A percentile compares a stretch with the other conserved stretches of the same genome.
These are phyloP conservation scores for Agaricus bisporus DNA, from an alignment of 768 basidiomycete species.

Conservation along the genomic window DNA sequence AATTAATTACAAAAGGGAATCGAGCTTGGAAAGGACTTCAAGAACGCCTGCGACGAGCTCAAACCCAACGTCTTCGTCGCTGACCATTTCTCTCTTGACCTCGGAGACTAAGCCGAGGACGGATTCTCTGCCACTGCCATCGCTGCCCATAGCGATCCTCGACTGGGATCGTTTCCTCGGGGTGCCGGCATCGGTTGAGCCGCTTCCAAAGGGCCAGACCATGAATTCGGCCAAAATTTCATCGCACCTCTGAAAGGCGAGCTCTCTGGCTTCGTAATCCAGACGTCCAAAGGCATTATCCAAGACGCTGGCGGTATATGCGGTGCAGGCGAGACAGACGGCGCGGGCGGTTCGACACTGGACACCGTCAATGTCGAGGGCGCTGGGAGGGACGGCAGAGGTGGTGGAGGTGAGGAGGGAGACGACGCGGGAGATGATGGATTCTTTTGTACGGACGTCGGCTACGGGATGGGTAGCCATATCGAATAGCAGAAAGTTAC, in stretches of 20 bases:
- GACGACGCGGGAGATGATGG: constrained; percentile 70
- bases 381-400: constrained; percentile 66
- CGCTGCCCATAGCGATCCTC: constrained; percentile 45
- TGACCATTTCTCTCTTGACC: constrained; percentile 60
- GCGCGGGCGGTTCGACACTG: constrained; percentile 78
- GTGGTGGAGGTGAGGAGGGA: constrained; percentile 80
- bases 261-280: constrained; percentile 90
- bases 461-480: constrained; percentile 99
- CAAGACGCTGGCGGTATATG: constrained; percentile 91
- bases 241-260: constrained; percentile 88
- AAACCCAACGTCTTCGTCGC: constrained; percentile 78
- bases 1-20: constrained; percentile 60
- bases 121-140: constrained; percentile 50
- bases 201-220: constrained; percentile 77
- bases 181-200: neutral
- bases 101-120: constrained; percentile 71
- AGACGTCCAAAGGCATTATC: constrained; percentile 90
- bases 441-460: constrained; percentile 86
- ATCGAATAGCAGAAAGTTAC: constrained; percentile 97
- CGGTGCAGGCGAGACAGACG: constrained; percentile 83
- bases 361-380: constrained; percentile 70
- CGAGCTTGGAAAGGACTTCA: constrained; percentile 89
- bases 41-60: constrained; percentile 91
- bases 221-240: constrained; percentile 91
- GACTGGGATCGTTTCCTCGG: constrained; percentile 26